Evolutionary conservation across 2,329 filamentous ascomycete genomes (phyloP).

Genomic region (Paraphoma chrysanthemicola): DNA sequence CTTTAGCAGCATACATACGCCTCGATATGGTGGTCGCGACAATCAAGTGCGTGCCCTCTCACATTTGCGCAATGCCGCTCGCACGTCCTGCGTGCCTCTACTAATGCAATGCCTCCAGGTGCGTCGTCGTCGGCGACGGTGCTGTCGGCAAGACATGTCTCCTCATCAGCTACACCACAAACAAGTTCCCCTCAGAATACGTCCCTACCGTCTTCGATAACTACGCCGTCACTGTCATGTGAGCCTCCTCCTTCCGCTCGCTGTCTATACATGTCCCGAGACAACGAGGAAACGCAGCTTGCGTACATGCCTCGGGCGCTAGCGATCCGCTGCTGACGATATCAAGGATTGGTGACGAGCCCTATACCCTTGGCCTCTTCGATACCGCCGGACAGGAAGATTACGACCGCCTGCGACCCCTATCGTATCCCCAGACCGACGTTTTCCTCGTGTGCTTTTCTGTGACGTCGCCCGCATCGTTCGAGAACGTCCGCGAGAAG

Average conservation of each 20-base stretch:
- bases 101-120: slow-evolving; percentile 63
- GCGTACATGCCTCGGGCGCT: neutral
- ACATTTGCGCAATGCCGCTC: neutral
- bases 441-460: slow-evolving; percentile 99
- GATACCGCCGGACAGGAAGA: slow-evolving; percentile 99
- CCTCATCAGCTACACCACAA: slow-evolving; percentile 98
- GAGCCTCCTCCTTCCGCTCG: slow-evolving; percentile 53
- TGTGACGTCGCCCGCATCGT: slow-evolving; percentile 94
- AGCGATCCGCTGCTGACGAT: slow-evolving; percentile 31
- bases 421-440: slow-evolving; percentile 98
- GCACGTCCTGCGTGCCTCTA: neutral
- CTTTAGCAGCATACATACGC: slow-evolving; percentile 6
- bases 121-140: slow-evolving; percentile 98
- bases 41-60: slow-evolving; percentile 47
- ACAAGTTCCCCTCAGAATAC: slow-evolving; percentile 99
- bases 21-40: slow-evolving; percentile 50
- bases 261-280: neutral
- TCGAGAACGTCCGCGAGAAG: slow-evolving; percentile 99
- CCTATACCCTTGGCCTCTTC: slow-evolving; percentile 95
- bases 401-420: slow-evolving; percentile 94
- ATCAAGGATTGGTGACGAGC: slow-evolving; percentile 95
- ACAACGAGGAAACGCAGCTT: neutral
- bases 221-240: slow-evolving; percentile 99
- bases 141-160: slow-evolving; percentile 99
- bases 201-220: slow-evolving; percentile 99